Evolutionary conservation across 2,329 filamentous ascomycete species (phyloP), one percentile per base, ranked within the genome.

Genomic region (Microcyclospora pomicola): DNA sequence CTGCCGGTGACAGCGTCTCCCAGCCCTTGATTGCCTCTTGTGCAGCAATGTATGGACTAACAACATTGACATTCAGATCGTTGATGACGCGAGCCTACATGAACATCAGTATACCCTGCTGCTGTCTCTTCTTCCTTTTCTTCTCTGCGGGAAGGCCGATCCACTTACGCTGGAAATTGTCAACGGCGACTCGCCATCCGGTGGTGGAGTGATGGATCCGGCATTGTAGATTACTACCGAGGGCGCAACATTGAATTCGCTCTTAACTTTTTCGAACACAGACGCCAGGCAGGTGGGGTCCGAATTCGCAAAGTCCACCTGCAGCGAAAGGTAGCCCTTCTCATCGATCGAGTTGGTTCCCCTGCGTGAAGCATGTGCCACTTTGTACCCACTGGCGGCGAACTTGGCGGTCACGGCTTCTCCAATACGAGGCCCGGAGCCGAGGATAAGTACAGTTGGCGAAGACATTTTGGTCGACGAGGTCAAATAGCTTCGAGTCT

Each of bases 181-280:
- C 15, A 63, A 49, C 9, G 57, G 16, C 9, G 51, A 52, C 24
- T 57, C 50, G 13, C 53, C 37, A 13, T 57, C 52, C 0, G 59
- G 49, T 33, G 61, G 59, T 2, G 37, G 38, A 3, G 59, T 60
- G 6, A 59, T 40, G n/a, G 52, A 39, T 2, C 56, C 61, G 19
- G 62, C 50, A 46, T 65, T 67, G 41, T 66, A 67, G 2, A 67
- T 51, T 9, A 67, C 60, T 4, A 69, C 63, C 38, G 56, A 60
- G 4, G 65, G 64, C 12, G 49, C 33, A 63, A 43, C 67, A 11
- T 59, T 54, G 4, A 63, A 43, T 24, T 42, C 15, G 30, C 39
- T 34, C 39, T 59, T 61, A 3, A 66, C 63, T 45, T 56, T 55
- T 1, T 49, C 42, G 45, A 69, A 70, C 6, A 58, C 49, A 2